Evolutionary conservation across 2,329 filamentous ascomycete genomes (phyloP), one percentile per base, ranked within the genome.

Genomic region (Arthrocladium fulminans): DNA sequence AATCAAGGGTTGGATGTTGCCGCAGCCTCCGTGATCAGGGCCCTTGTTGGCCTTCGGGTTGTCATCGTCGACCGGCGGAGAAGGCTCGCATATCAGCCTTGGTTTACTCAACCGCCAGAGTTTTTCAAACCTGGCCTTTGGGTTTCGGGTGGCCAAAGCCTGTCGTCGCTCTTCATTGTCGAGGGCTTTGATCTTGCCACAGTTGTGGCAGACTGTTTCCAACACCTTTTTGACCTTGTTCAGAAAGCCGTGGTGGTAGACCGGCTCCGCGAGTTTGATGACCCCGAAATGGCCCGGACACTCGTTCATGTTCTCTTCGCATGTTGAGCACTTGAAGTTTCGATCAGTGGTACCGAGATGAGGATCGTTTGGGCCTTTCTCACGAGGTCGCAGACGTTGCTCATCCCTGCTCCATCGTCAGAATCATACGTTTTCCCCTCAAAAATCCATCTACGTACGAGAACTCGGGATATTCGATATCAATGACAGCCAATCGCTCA

Each of bases 161-260:
- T 85, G 78, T 59, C 78, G 75, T 65, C 94, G 97, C 61, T 88
- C 57, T 48, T 52, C 50, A 35, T 45, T 50, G 83, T 88, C 86
- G 79, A 97, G 89, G 72, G 88, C 84, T 76, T 95, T 80, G 65
- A 97, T 87, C 76, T 92, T 94, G 72, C 89, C 90, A 77, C 94
- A 98, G 70, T 94, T 96, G 73, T 95, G 89, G 78, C 94, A 98
- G 68, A 98, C 89, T 60, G 89, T 92, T 77, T 98, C 94, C 68
- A 98, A 76, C 61, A 99, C 81, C 76, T 97, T 98, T 77, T 99
- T 98, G 71, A 95, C 89, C 75, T 97, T 97, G 68, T 87, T 94
- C 73, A 99, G 85, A 71, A 96, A 99, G 62, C 92, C 92, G 60
- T 83, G 79, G 61, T 99, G 92, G 68, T 86, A 99, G 60, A 98